These are phyloP conservation scores for Hypoxylon sp. DNA, from an alignment of 2,329 filamentous ascomycete species.

Conservation along the genomic window DNA sequence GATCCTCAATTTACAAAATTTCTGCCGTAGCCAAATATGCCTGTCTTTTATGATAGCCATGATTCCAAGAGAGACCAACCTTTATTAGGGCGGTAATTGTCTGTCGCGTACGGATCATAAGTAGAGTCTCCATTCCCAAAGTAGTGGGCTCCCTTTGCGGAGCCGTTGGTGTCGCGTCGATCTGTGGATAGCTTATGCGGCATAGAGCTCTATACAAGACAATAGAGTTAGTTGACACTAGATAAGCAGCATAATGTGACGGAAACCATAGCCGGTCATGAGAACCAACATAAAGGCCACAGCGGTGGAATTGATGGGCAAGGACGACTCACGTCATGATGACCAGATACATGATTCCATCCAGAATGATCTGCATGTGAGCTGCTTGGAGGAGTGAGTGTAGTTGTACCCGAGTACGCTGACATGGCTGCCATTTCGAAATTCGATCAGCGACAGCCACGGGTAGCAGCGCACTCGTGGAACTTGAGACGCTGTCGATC, in stretches of 20 bases:
- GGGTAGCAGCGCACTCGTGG: slow-evolving; percentile 42
- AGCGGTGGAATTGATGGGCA: neutral
- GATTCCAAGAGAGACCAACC: slow-evolving; percentile 41
- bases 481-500: slow-evolving; percentile 42
- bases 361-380: slow-evolving; percentile 63
- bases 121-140: slow-evolving; percentile 46
- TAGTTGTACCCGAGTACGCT: slow-evolving; percentile 63
- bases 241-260: slow-evolving; percentile 1
- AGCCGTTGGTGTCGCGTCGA: slow-evolving; percentile 46
- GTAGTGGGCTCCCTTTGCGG: slow-evolving; percentile 34
- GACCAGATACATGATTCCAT: slow-evolving; percentile 57
- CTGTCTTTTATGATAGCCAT: neutral
- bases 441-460: slow-evolving; percentile 44
- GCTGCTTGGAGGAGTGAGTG: slow-evolving; percentile 65
- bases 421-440: slow-evolving; percentile 68
- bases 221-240: slow-evolving; percentile 29
- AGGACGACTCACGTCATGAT: slow-evolving; percentile 51
- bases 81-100: slow-evolving; percentile 48
- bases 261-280: neutral
- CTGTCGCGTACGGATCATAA: slow-evolving; percentile 46
- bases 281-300: neutral
- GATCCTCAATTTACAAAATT: neutral
- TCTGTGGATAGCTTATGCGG: slow-evolving; percentile 48
- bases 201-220: slow-evolving; percentile 44
- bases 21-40: neutral